These are phyloP conservation scores for Penicillium angulare DNA, from an alignment of 495 filamentous ascomycete species.

Conservation along the genomic window DNA sequence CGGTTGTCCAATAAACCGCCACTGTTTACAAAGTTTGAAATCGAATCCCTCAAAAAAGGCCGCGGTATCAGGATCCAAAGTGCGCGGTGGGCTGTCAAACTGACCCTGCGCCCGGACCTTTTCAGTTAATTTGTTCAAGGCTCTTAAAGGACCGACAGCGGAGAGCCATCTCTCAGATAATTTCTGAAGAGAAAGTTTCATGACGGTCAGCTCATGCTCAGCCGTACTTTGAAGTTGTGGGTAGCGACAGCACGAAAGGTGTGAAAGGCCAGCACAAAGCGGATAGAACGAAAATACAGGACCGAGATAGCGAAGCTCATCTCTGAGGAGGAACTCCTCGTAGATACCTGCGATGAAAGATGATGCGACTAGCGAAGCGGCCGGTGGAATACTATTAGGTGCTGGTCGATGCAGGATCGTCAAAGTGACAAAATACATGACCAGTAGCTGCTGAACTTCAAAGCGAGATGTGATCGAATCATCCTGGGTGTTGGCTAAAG, in stretches of 20 bases:
- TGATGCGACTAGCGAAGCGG: constrained; percentile 25
- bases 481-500: constrained; percentile 16
- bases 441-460: constrained; percentile 23
- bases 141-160: constrained; percentile 26
- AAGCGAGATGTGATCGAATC: constrained; percentile 18
- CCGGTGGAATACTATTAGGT: constrained; percentile 23
- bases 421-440: constrained; percentile 30
- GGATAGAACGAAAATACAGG: constrained; percentile 31
- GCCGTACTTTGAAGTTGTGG: constrained; percentile 23
- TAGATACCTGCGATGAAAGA: constrained; percentile 32
- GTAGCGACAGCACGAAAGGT: constrained; percentile 29
- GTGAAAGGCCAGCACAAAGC: constrained; percentile 23
- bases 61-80: constrained; percentile 17
- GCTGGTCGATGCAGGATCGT: constrained; percentile 27
- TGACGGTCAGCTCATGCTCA: constrained; percentile 29
- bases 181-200: constrained; percentile 32
- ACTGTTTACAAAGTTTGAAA: constrained; percentile 24
- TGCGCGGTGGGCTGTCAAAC: constrained; percentile 18
- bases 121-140: constrained; percentile 27
- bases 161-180: constrained; percentile 30
- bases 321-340: constrained; percentile 29
- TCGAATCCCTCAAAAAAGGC: constrained; percentile 32
- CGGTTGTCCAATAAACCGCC: constrained; percentile 24
- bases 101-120: constrained; percentile 25
- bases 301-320: constrained; percentile 28